Conservation (phyloP, 2,329 filamentous ascomycete genomes). For the Alternaria brassicae region DNA sequence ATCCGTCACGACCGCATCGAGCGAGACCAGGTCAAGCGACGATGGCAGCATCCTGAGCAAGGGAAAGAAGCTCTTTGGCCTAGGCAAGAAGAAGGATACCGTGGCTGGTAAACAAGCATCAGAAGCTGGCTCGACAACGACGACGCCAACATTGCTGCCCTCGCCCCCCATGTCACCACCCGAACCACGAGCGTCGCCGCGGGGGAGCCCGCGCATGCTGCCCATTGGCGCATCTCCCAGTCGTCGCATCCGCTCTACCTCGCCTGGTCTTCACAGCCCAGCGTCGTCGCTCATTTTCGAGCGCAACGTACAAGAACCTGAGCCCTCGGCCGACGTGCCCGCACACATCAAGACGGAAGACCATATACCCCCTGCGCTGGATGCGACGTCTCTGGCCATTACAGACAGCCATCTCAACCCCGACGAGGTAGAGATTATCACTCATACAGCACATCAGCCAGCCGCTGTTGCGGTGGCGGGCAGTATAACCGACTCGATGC, state of each 20-base stretch:
- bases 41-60: slow-evolving; percentile 40
- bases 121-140: slow-evolving; percentile 19
- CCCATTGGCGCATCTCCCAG: slow-evolving; percentile 64
- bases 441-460: slow-evolving; percentile 82
- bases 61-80: slow-evolving; percentile 48
- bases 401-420: slow-evolving; percentile 85
- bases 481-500: slow-evolving; percentile 44
- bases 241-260: slow-evolving; percentile 70
- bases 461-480: slow-evolving; percentile 69
- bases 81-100: slow-evolving; percentile 47
- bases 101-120: slow-evolving; percentile 17
- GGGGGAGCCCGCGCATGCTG: slow-evolving; percentile 47
- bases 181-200: slow-evolving; percentile 44
- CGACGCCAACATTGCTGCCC: slow-evolving; percentile 37
- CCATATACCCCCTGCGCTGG: slow-evolving; percentile 87
- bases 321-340: slow-evolving; percentile 85
- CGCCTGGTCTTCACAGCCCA: slow-evolving; percentile 80
- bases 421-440: slow-evolving; percentile 91
- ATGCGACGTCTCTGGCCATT: slow-evolving; percentile 90
- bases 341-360: slow-evolving; percentile 94
- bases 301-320: slow-evolving; percentile 85
- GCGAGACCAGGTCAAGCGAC: slow-evolving; percentile 33
- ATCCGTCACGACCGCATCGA: slow-evolving; percentile 26
- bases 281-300: slow-evolving; percentile 85
- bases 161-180: slow-evolving; percentile 42